Base-by-base conservation (phyloP, 2,329 filamentous ascomycete species). In the Ceratocystis variospora region DNA sequence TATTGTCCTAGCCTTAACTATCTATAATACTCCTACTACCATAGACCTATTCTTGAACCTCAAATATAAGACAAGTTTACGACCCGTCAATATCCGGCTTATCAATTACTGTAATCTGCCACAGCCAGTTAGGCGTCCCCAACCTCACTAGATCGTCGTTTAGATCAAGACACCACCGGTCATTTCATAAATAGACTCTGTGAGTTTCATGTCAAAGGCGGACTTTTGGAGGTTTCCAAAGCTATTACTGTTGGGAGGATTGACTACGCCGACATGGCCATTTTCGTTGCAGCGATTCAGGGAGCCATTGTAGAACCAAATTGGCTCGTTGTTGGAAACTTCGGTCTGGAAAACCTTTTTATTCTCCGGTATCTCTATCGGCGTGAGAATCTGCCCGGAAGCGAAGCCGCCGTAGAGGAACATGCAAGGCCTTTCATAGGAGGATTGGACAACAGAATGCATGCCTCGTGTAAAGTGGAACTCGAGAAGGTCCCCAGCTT, bases 391-490 rank as follows among this genome's bases (percentile, higher is more conserved):
- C 10, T 2, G 1, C 7, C 61, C 61, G 2, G 61, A 63, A 1
- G 41, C 2, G 15, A 63, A 63, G 22, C 61, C 61, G 12, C 61
- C 61, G 5, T 17, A 0, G 8, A 77, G 73, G 1, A 78, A 78
- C 66, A 72, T 7, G 73, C 79, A 80, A n/a, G 78, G 78, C 48
- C 73, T 69, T 63, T 68, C 74, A 67, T 79, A 79, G 71, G 71
- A 74, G 28, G 28, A 33, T 17, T 59, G 25, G 1, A 59, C 6
- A 3, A 37, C 6, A 8, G 55, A 59, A 2, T 59, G 55, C 5
- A 15, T 1, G 1, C 48, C 48, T 12, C 2, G 3, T 0, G 22
- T 10, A 15, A 53, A 15, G 10, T 25, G 25, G 22, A 53, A 53
- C 48, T 53, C 19, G 19, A 53, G 19, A 10, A 5, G 2, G 5